phyloP scores from a whole-genome alignment of 805 yeast species.

The Zygosaccharomyces siamensis region DNA sequence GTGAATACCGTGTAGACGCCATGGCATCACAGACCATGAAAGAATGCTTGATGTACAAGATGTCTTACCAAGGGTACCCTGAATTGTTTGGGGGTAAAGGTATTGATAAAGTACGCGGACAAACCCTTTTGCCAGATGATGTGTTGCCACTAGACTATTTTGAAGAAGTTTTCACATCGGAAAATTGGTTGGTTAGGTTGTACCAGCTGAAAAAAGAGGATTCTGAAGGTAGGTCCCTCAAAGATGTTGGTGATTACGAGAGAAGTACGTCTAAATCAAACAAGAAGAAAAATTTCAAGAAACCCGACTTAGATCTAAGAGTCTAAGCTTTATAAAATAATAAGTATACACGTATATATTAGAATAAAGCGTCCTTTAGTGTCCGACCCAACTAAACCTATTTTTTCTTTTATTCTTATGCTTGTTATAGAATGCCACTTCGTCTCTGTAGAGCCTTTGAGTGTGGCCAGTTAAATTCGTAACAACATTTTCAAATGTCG shows the following conservation, averaged over 20 bases:
- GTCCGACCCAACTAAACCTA: slow-evolving; percentile 19
- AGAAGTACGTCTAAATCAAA: slow-evolving; percentile 32
- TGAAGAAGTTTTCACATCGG: slow-evolving; percentile 92
- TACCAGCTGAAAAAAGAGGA: slow-evolving; percentile 89
- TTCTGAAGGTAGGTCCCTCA: slow-evolving; percentile 74
- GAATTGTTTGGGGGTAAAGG: slow-evolving; percentile 60
- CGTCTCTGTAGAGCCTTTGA: slow-evolving; percentile 63
- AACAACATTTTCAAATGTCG: slow-evolving; percentile 78
- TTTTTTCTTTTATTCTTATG: slow-evolving; percentile 25
- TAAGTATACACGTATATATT: slow-evolving; percentile 2
- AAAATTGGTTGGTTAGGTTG: slow-evolving; percentile 94
- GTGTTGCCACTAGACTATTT: slow-evolving; percentile 62
- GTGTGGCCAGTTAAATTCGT: slow-evolving; percentile 89
- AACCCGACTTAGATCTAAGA: slow-evolving; percentile 52
- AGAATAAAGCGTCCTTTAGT: not conserved
- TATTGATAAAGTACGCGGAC: slow-evolving; percentile 84
- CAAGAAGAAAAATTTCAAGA: slow-evolving; percentile 43
- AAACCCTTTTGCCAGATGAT: slow-evolving; percentile 51
- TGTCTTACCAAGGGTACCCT: slow-evolving; percentile 83
- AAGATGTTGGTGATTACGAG: slow-evolving; percentile 52
- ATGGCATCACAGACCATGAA: slow-evolving; percentile 81
- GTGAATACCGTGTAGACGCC: slow-evolving; percentile 85
- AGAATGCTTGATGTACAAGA: slow-evolving; percentile 87
- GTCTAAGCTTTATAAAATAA: slow-evolving; percentile 13
- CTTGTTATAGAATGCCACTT: slow-evolving; percentile 36